phyloP scores from a whole-genome alignment of 208 protist species.

The Leishmania amazonensis region DNA sequence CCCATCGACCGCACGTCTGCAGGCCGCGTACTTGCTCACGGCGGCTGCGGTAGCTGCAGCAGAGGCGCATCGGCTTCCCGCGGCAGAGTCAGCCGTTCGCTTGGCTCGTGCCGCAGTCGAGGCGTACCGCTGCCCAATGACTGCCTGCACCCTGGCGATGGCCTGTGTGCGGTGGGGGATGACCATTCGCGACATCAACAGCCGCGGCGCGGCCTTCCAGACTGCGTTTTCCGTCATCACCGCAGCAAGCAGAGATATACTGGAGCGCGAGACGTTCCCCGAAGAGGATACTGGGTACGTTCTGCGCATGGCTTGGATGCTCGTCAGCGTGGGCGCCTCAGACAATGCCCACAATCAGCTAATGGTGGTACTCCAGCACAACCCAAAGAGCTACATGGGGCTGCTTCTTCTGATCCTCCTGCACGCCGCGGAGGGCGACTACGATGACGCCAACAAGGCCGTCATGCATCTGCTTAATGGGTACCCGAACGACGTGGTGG shows the following conservation, averaged over 20 bases:
- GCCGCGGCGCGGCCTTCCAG: slow-evolving; percentile 21
- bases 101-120: slow-evolving; percentile 49
- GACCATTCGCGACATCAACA: slow-evolving; percentile 19
- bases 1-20: slow-evolving; percentile 31
- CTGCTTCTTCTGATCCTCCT: slow-evolving; percentile 65
- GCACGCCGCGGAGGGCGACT: slow-evolving; percentile 51
- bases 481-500: slow-evolving; percentile 48
- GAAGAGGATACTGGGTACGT: slow-evolving; percentile 39
- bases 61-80: slow-evolving; percentile 31
- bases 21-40: slow-evolving; percentile 63
- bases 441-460: slow-evolving; percentile 39
- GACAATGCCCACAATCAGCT: slow-evolving; percentile 29
- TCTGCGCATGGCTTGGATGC: slow-evolving; percentile 60
- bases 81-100: slow-evolving; percentile 33
- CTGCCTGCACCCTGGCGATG: slow-evolving; percentile 44
- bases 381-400: slow-evolving; percentile 49
- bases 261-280: slow-evolving; percentile 9
- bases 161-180: slow-evolving; percentile 32
- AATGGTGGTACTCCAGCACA: slow-evolving; percentile 28
- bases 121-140: slow-evolving; percentile 42
- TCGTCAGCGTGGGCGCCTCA: slow-evolving; percentile 46
- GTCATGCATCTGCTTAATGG: slow-evolving; percentile 39
- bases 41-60: slow-evolving; percentile 44
- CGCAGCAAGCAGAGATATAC: slow-evolving; percentile 19
- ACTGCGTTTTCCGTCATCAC: slow-evolving; percentile 21